Evolutionary conservation across 257 asterid species (phyloP), one percentile per base, ranked within the genome.

Genomic region (Fraxinus cuspidata): DNA sequence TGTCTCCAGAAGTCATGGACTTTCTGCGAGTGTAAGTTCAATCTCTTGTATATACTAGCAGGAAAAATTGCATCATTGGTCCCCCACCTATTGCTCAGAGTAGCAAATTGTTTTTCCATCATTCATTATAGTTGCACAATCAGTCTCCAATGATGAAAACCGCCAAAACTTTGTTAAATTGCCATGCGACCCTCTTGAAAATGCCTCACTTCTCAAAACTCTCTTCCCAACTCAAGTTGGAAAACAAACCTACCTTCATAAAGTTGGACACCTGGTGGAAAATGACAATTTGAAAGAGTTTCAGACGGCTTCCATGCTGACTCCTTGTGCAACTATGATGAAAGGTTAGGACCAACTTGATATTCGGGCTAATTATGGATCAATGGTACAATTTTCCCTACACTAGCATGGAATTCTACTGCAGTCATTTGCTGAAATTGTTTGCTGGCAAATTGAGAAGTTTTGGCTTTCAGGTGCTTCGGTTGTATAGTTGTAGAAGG

Each of bases 1-100:
- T 92, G 86, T 92, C 97, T 78, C 90, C 96, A 40, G 92, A 92
- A 68, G 90, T 90, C 80, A 80, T 92, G 94, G 93, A 92, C 77
- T 92, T 92, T 78, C 79, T 92, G 77, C 84, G 90, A 68, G 93
- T 90, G 97, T 90, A 87, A 85, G 97, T 79, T 68, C 9, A 49
- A 31, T 49, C 19, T 49, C 56, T 19, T 56, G 66, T 15, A 63
- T 63, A 3, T 27, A 11, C 35, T 23, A 63, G 34, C 69, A 63
- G 18, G 69, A 11, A 63, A 63, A 63, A 23, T 27, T 27, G 69
- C 69, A 63, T 25, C 35, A 63, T 27, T 63, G 34, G 32, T 63
- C 35, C 15, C 32, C 25, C 78, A 63, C 40, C 40, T 64, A 35
- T 71, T 27, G 34, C 69, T 27, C 2, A 63, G 19, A 63, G 69